phyloP scores from a whole-genome alignment of 805 yeast genomes.

The Yarrowia hollandica region DNA sequence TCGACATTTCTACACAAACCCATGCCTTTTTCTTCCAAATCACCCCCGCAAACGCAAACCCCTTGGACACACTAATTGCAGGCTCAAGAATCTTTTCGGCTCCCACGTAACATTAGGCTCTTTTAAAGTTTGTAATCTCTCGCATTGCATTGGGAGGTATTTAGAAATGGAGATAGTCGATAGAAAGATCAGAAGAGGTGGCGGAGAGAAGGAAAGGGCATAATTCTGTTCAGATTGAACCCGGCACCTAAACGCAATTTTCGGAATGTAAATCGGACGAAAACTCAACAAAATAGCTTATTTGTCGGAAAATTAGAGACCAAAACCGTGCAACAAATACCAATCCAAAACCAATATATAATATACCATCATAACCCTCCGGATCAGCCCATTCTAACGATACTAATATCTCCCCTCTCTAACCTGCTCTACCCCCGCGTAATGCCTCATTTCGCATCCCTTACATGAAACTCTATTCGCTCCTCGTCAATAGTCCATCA shows the following conservation, averaged over 20 bases:
- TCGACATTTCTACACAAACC: too few species aligned
- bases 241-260: too few species aligned
- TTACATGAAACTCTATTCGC: not conserved
- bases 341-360: not conserved
- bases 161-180: too few species aligned
- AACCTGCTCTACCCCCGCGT: not conserved
- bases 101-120: not conserved
- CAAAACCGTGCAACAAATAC: not conserved
- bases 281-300: not conserved
- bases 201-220: too few species aligned
- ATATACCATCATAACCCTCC: not conserved
- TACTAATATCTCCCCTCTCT: not conserved
- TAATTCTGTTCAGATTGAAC: too few species aligned
- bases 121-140: conserved; percentile 7
- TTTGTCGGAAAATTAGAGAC: not conserved
- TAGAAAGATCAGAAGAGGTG: too few species aligned
- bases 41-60: too few species aligned
- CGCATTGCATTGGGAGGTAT: not conserved
- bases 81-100: conserved; percentile 6
- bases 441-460: not conserved
- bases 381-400: not conserved
- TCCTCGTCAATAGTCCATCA: not conserved
- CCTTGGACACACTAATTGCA: not conserved
- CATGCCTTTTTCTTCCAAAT: too few species aligned
- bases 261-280: not conserved